These are phyloP conservation scores for Coemansia reversa DNA, from an alignment of 192 early-diverging fungal species.

Conservation along the genomic window DNA sequence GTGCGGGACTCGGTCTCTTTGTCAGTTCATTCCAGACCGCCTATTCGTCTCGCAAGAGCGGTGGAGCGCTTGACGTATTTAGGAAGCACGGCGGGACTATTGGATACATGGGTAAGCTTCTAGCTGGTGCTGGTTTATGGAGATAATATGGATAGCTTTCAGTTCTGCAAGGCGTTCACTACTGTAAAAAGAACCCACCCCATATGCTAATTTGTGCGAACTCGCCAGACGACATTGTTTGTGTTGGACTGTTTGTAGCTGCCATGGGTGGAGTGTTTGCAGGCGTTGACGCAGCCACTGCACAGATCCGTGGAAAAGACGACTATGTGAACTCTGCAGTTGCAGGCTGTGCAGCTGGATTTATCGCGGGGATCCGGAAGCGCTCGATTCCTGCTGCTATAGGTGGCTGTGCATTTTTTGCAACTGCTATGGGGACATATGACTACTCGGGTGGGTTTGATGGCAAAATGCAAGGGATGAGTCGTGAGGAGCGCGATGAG, in stretches of 20 bases:
- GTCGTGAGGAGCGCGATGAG: conserved; percentile 47
- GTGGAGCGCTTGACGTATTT: conserved; percentile 55
- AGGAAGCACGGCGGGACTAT: conserved; percentile 66
- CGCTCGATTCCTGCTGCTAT: conserved; percentile 64
- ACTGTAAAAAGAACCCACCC: neutral
- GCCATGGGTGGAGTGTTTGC: conserved; percentile 79
- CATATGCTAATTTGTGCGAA: neutral
- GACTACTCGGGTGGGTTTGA: conserved; percentile 61
- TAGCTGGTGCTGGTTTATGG: neutral
- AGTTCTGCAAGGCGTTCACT: neutral
- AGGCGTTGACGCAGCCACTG: conserved; percentile 59
- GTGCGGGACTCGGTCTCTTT: conserved; percentile 67
- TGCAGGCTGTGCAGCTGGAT: conserved; percentile 72
- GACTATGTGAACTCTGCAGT: conserved; percentile 70
- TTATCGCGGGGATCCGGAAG: conserved; percentile 63
- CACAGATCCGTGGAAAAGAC: conserved; percentile 63
- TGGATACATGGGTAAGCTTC: conserved; percentile 64
- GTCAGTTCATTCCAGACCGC: conserved; percentile 70
- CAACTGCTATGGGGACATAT: conserved; percentile 65
- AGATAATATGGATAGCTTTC: neutral
- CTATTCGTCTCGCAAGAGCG: conserved; percentile 41
- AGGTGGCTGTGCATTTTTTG: conserved; percentile 64
- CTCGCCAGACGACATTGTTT: neutral
- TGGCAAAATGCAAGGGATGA: conserved; percentile 42
- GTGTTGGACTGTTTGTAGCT: conserved; percentile 45